Evolutionary conservation across 2,329 filamentous ascomycete genomes (phyloP), one percentile per base, ranked within the genome.

Genomic region (Fusarium sp.): DNA sequence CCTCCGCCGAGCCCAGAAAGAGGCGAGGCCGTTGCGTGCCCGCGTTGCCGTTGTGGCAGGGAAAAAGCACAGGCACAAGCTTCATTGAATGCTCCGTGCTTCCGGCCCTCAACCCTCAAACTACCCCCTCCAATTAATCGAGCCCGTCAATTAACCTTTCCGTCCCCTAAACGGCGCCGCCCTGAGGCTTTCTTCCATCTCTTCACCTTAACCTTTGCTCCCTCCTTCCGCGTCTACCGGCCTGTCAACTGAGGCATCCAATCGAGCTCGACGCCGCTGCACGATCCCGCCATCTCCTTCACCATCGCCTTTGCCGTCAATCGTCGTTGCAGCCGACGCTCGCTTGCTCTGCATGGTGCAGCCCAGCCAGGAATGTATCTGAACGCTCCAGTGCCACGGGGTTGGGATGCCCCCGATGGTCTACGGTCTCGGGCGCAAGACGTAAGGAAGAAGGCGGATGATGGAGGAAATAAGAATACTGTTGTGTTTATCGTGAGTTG

Each of bases 401-500:
- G 68, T 70, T 78, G 75, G 76, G 61, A 70, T 50, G 60, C 56
- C 63, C 67, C 67, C 36, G 56, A 64, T 29, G 57, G 54, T 56
- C 67, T 70, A 45, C 50, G 63, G 50, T n/a, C 59, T 47, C 66
- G 68, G 52, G 52, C 65, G 33, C 63, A 68, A 50, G 66, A 27
- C 58, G 40, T 29, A 52, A 45, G 13, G 38, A 63, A 38, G 50
- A 62, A 2, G 56, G 45, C 18, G 57, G 66, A 54, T 31, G 11
- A 31, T 14, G 47, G 64, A n/a, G 66, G 66, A 35, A 42, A 42
- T 9, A 74, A 67, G 9, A 74, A 70, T 22, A 76, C 71, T 2
- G 50, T 74, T 20, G 64, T 77, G 29, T 74, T 79, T 47, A 71
- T 77, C 68, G 77, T 79, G 73, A 71, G 77, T 78, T 56, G n/a